Percentiles rank a stretch among this genome's conserved stretches.
Evolutionary conservation across 768 basidiomycete genomes (phyloP).

Genomic region (Pulveroboletus ravenelii): DNA sequence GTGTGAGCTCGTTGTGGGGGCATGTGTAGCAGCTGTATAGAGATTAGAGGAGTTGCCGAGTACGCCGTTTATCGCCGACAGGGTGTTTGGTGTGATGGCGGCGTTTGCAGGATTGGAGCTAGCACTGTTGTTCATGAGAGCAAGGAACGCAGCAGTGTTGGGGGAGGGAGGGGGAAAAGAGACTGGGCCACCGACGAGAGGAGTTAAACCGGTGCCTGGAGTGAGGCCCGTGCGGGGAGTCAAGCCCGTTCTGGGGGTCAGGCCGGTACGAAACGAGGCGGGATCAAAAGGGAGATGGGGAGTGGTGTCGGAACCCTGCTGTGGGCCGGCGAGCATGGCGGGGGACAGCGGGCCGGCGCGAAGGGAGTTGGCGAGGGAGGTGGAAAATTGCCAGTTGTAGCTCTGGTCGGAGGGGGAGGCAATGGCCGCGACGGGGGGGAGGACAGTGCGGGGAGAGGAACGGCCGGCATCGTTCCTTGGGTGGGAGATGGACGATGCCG

Average conservation of each 20-base stretch:
- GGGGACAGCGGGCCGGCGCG: constrained; percentile 92
- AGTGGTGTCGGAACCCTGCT: constrained; percentile 40
- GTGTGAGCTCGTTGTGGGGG: constrained; percentile 32
- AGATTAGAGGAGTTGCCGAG: constrained; percentile 41
- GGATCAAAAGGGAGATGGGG: constrained; percentile 58
- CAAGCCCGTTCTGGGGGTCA: constrained; percentile 82
- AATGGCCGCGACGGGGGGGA: constrained; percentile 78
- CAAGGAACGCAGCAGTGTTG: constrained; percentile 87
- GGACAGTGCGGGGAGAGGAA: constrained; percentile 58
- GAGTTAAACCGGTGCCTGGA: constrained; percentile 71
- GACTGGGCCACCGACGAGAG: constrained; percentile 67
- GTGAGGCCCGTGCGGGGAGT: constrained; percentile 84
- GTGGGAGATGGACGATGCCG: constrained; percentile 30
- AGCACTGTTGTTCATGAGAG: constrained; percentile 70
- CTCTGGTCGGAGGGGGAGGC: constrained; percentile 50
- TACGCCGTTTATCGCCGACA: constrained; percentile 66
- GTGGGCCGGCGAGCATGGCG: constrained; percentile 92
- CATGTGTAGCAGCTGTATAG: constrained; percentile 28
- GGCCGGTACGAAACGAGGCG: constrained; percentile 72
- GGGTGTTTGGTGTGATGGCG: constrained; percentile 58
- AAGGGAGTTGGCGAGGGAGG: constrained; percentile 68
- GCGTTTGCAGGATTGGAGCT: constrained; percentile 32
- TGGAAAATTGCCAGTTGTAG: constrained; percentile 59
- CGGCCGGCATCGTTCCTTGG: constrained; percentile 30
- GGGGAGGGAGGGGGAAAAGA: constrained; percentile 83